Evolutionary conservation across 257 asterid species (phyloP).

Genomic region (Cruciata laevipes): DNA sequence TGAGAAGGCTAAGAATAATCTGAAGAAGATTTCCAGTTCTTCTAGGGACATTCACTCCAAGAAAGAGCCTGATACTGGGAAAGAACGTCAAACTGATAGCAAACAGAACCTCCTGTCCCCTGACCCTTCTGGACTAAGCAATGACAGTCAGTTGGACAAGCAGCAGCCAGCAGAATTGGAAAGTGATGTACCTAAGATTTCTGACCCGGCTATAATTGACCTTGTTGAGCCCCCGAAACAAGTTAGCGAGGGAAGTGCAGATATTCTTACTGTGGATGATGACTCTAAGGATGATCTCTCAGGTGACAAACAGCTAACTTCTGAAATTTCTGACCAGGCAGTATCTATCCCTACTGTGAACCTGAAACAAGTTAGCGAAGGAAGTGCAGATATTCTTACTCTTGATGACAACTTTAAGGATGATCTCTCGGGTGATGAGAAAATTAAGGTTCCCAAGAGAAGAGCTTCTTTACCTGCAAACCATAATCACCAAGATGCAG

Average conservation of each 20-base stretch:
- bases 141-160: slow-evolving; percentile 12
- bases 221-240: neutral
- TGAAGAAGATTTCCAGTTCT: slow-evolving; percentile 30
- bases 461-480: slow-evolving; percentile 41
- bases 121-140: slow-evolving; percentile 14
- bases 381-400: slow-evolving; percentile 12
- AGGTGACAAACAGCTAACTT: neutral
- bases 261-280: neutral
- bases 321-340: slow-evolving; percentile 14
- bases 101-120: slow-evolving; percentile 19
- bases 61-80: slow-evolving; percentile 24
- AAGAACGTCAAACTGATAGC: slow-evolving; percentile 16
- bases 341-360: slow-evolving; percentile 7
- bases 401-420: slow-evolving; percentile 18
- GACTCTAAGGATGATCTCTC: neutral
- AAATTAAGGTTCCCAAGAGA: slow-evolving; percentile 23
- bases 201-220: slow-evolving; percentile 7
- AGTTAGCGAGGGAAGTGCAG: slow-evolving; percentile 2
- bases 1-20: slow-evolving; percentile 25
- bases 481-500: slow-evolving; percentile 20
- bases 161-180: slow-evolving; percentile 7
- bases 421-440: slow-evolving; percentile 24
- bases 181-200: slow-evolving; percentile 3
- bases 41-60: slow-evolving; percentile 9
- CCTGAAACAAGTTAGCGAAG: slow-evolving; percentile 9